Conservation (phyloP, 192 early-diverging fungal species). For the Coemansia sp. region DNA sequence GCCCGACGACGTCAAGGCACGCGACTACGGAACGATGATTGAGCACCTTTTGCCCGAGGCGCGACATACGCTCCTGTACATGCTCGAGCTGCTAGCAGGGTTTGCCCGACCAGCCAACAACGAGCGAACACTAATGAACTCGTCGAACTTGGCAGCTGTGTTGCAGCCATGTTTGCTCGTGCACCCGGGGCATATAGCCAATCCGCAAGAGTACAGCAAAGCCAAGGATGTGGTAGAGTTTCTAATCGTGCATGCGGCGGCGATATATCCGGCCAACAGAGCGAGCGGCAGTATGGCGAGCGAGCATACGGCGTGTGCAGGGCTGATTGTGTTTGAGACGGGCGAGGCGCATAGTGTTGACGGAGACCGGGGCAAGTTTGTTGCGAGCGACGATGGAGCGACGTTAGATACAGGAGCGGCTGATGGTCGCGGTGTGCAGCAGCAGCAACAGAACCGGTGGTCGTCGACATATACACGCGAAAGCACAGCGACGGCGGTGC, state of each 20-base stretch:
- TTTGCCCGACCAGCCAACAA: constrained; percentile 50
- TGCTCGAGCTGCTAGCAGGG: constrained; percentile 61
- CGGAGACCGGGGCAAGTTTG: constrained; percentile 6
- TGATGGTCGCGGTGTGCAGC: neutral
- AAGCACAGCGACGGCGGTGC: constrained; percentile 12
- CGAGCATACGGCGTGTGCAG: constrained; percentile 6
- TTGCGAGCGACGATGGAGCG: constrained; percentile 36
- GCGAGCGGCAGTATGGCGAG: neutral
- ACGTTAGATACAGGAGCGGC: constrained; percentile 10
- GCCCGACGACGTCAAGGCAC: constrained; percentile 33
- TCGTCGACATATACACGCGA: constrained; percentile 21
- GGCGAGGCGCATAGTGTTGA: constrained; percentile 4
- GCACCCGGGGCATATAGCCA: constrained; percentile 68
- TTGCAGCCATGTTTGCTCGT: constrained; percentile 74
- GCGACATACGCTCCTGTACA: constrained; percentile 67
- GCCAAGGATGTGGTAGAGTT: constrained; percentile 75
- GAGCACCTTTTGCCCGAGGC: constrained; percentile 55
- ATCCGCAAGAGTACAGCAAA: constrained; percentile 73
- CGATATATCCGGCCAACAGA: constrained; percentile 9
- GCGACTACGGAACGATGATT: constrained; percentile 62
- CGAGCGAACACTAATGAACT: constrained; percentile 65
- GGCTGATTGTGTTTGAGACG: constrained; percentile 28
- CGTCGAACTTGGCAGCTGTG: constrained; percentile 73
- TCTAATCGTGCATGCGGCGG: constrained; percentile 57
- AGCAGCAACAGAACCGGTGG: constrained; percentile 21